Evolutionary conservation across 805 yeast species (phyloP).

Genomic region (Spathaspora passalidarum): DNA sequence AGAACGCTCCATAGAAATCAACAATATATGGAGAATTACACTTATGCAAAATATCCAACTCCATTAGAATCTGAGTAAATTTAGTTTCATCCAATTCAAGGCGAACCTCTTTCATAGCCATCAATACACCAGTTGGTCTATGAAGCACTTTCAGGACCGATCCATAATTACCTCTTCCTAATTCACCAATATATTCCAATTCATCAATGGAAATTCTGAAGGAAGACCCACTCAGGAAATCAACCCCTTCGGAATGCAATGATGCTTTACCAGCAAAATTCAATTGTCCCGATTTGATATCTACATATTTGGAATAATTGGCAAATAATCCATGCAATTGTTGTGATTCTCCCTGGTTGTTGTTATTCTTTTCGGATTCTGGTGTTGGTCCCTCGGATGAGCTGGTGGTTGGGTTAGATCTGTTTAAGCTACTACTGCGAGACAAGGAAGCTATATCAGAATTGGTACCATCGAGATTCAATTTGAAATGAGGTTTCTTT

Average conservation of each 20-base stretch:
- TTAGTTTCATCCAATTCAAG: constrained; percentile 91
- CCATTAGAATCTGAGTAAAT: constrained; percentile 93
- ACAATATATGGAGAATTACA: constrained; percentile 90
- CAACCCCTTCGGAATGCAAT: constrained; percentile 86
- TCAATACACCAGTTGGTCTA: constrained; percentile 83
- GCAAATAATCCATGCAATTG: constrained; percentile 67
- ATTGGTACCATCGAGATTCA: constrained; percentile 22
- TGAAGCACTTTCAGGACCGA: constrained; percentile 91
- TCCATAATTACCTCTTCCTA: constrained; percentile 96
- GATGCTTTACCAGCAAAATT: constrained; percentile 94
- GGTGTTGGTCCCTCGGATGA: constrained; percentile 4
- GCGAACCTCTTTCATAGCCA: constrained; percentile 98
- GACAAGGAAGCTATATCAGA: constrained; percentile 3
- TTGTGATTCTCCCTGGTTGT: constrained; percentile 14
- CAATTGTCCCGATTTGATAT: constrained; percentile 86
- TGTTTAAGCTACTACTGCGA: constrained; percentile 4
- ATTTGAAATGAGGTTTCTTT: constrained; percentile 37
- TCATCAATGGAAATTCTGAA: constrained; percentile 86
- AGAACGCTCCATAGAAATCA: constrained; percentile 96
- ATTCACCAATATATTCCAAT: constrained; percentile 74
- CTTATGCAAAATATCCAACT: constrained; percentile 86
- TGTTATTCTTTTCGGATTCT: constrained; percentile 1
- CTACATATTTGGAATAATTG: constrained; percentile 82
- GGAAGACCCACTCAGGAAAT: constrained; percentile 83
- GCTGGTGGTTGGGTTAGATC: neutral